These are phyloP conservation scores for Lunularia cruciata DNA, from an alignment of 225 moss, liverwort and hornwort species.

Conservation along the genomic window DNA sequence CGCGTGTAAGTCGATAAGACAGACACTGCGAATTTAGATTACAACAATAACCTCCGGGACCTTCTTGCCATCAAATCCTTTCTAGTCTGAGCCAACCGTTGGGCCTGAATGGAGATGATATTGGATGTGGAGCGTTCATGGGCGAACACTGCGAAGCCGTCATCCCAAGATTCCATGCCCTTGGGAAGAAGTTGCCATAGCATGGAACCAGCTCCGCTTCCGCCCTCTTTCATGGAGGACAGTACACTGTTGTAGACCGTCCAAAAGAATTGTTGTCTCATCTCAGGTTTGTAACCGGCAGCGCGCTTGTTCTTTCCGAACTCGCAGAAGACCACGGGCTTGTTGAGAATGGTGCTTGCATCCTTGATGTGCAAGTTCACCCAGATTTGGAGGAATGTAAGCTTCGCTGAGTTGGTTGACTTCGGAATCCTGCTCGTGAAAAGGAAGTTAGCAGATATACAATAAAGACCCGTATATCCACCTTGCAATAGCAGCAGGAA, in stretches of 20 bases:
- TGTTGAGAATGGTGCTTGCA: constrained; percentile 31
- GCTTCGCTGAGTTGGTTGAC: constrained; percentile 28
- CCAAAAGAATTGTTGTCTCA: constrained; percentile 45
- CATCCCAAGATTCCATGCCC: constrained; percentile 20
- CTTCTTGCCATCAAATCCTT: neutral
- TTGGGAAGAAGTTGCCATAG: constrained; percentile 57
- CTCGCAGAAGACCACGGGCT: constrained; percentile 65
- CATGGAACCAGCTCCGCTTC: constrained; percentile 56
- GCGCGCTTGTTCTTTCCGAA: constrained; percentile 46
- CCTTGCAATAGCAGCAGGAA: neutral
- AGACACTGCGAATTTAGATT: neutral
- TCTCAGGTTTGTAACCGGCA: constrained; percentile 36
- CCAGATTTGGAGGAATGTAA: constrained; percentile 52
- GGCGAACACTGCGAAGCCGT: constrained; percentile 25
- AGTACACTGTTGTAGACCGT: constrained; percentile 51
- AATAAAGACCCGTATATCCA: neutral
- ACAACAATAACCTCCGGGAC: neutral
- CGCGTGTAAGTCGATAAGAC: neutral
- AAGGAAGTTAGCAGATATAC: neutral
- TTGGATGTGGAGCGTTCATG: neutral
- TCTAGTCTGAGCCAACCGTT: neutral
- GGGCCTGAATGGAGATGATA: constrained; percentile 3
- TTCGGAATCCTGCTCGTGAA: constrained; percentile 46
- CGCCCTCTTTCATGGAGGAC: constrained; percentile 40
- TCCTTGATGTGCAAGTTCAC: constrained; percentile 52